Percentiles rank a stretch among this genome's conserved stretches.
phyloP scores from a whole-genome alignment of 2,329 filamentous ascomycete species.

The Plectosphaerella sp. region DNA sequence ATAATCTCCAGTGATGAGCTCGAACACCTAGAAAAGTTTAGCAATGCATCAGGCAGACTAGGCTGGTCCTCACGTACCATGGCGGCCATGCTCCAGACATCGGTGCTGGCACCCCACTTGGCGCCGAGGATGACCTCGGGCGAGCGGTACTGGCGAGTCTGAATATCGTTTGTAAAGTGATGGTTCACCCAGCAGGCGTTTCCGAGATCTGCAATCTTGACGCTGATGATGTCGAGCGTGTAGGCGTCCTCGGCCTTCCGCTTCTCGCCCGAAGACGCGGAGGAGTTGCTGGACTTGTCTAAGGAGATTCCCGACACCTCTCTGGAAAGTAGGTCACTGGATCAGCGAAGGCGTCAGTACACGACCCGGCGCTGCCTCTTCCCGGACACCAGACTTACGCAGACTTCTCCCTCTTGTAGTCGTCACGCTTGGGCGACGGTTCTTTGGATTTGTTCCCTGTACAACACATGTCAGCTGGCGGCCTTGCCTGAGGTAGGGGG shows the following conservation, averaged over 20 bases:
- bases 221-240: slow-evolving; percentile 75
- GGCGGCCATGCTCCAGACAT: slow-evolving; percentile 98
- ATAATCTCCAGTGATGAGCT: slow-evolving; percentile 96
- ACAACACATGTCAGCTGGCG: background rate
- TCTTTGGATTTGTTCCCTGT: slow-evolving; percentile 28
- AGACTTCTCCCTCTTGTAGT: slow-evolving; percentile 85
- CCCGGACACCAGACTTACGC: slow-evolving; percentile 60
- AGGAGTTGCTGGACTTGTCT: slow-evolving; percentile 59
- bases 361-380: background rate
- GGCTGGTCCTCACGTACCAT: slow-evolving; percentile 63
- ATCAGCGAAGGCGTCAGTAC: background rate
- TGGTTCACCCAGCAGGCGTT: slow-evolving; percentile 99
- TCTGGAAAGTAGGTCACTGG: slow-evolving; percentile 80
- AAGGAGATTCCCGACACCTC: slow-evolving; percentile 94
- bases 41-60: background rate
- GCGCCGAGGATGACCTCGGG: slow-evolving; percentile 94
- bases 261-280: slow-evolving; percentile 57
- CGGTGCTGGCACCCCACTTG: slow-evolving; percentile 99
- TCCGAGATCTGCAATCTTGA: slow-evolving; percentile 97
- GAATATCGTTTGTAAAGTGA: slow-evolving; percentile 99
- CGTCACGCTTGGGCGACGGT: slow-evolving; percentile 44
- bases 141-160: slow-evolving; percentile 94
- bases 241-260: slow-evolving; percentile 54
- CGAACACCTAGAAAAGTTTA: slow-evolving; percentile 66
- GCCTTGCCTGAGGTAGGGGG: slow-evolving; percentile 2